A percentile compares a stretch with the other conserved stretches of the same genome.
These are phyloP conservation scores for Asterionellopsis glacialis DNA, from an alignment of 108 stramenopile genomes.

Conservation along the genomic window DNA sequence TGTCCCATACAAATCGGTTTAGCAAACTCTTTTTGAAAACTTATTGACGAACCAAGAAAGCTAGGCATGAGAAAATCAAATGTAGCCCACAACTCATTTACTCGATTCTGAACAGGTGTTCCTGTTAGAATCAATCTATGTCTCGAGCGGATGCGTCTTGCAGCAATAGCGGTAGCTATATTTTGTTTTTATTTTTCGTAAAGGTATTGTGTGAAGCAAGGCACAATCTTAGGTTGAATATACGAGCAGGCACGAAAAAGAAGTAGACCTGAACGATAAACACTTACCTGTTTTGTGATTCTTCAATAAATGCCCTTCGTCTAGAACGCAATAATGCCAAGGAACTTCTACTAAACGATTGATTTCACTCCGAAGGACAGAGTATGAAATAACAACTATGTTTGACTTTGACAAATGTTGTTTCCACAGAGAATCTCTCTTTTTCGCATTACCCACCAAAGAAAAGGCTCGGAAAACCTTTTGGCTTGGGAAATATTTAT, in stretches of 20 bases:
- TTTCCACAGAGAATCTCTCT: conserved; percentile 9
- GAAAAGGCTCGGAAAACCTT: conserved; percentile 44
- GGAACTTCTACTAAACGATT: conserved; percentile 33
- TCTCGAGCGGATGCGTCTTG: conserved; percentile 51
- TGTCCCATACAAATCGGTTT: conserved; percentile 68
- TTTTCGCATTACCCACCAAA: conserved; percentile 32
- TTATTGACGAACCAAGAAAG: conserved; percentile 77
- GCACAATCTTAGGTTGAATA: too few relatives aligned
- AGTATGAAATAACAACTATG: conserved; percentile 85
- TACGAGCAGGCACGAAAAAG: neutral
- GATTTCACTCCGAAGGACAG: conserved; percentile 62
- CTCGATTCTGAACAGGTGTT: conserved; percentile 94
- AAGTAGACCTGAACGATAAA: neutral
- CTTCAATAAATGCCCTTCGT: conserved; percentile 93
- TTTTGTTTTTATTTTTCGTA: too few relatives aligned
- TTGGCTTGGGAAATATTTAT: conserved; percentile 51
- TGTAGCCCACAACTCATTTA: conserved; percentile 96
- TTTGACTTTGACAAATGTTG: conserved; percentile 32
- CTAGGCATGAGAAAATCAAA: conserved; percentile 98
- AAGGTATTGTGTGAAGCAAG: too few relatives aligned
- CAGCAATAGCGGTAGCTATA: conserved; percentile 71
- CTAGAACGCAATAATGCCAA: conserved; percentile 85
- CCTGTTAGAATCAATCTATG: conserved; percentile 89
- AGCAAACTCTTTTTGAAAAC: conserved; percentile 87
- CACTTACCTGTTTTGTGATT: conserved; percentile 80